Conservation (phyloP, 805 yeast species). For the Nakazawaea peltata region DNA sequence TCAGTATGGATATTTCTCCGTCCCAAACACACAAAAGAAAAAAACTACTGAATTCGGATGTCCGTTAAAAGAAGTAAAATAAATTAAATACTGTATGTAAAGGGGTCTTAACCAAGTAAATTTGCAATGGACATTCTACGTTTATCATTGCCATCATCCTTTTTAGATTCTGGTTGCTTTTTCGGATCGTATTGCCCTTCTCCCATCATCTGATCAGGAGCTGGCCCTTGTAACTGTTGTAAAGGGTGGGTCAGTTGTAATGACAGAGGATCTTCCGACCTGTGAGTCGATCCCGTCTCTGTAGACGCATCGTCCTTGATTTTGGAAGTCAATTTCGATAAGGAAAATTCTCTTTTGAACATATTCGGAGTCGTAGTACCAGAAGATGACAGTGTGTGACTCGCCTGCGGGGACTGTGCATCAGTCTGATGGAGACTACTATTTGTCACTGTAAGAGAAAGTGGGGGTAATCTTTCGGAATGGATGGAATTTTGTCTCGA, state of each 20-base stretch:
- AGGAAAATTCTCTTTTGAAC: constrained; percentile 13
- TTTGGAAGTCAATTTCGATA: constrained; percentile 8
- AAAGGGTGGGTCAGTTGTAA: neutral
- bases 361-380: constrained; percentile 2
- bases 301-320: no score
- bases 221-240: neutral
- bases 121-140: constrained; percentile 11
- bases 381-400: no score
- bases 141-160: constrained; percentile 6
- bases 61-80: no score
- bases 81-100: no score
- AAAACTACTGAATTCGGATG: no score
- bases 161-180: no score
- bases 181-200: neutral
- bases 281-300: no score
- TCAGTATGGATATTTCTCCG: no score
- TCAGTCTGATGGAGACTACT: no score
- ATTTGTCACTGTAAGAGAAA: no score
- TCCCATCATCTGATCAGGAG: neutral
- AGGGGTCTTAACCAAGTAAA: neutral
- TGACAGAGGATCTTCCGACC: constrained; percentile 2
- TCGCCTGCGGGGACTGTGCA: no score
- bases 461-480: constrained; percentile 8
- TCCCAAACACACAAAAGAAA: no score
- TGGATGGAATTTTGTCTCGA: constrained; percentile 8